Evolutionary conservation across 1,284 basidiomycete genomes (phyloP).

Genomic region (Heterobasidion occidentale): DNA sequence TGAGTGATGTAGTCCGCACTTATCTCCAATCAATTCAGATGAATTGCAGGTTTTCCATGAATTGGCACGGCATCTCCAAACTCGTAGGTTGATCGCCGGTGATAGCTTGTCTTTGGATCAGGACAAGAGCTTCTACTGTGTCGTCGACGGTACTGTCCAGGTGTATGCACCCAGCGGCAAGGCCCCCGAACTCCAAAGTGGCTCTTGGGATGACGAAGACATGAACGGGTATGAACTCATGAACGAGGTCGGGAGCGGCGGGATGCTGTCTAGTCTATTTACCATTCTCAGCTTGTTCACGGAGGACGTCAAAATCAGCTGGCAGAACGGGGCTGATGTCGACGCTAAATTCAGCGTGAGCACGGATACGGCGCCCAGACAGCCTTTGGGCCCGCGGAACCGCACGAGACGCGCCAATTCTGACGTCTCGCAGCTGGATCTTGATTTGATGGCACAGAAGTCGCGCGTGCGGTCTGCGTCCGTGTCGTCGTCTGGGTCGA

Average conservation of each 20-base stretch:
- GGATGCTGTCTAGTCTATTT: conserved; percentile 92
- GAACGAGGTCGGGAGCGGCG: conserved; percentile 92
- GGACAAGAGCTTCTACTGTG: conserved; percentile 93
- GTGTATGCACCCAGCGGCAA: conserved; percentile 72
- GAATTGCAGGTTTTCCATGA: conserved; percentile 82
- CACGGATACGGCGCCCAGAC: conserved; percentile 13
- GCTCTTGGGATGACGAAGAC: conserved; percentile 72
- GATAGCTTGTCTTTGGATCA: conserved; percentile 87
- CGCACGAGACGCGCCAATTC: conserved; percentile 36
- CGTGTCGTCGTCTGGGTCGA: conserved; percentile 58
- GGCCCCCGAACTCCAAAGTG: conserved; percentile 33
- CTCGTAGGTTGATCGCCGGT: conserved; percentile 84
- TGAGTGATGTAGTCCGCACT: conserved; percentile 27
- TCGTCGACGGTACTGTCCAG: conserved; percentile 86
- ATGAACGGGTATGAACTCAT: conserved; percentile 92
- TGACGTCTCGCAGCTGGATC: conserved; percentile 56
- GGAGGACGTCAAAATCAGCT: conserved; percentile 92
- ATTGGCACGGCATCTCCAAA: conserved; percentile 88
- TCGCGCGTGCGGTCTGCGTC: conserved; percentile 30
- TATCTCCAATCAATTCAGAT: not conserved
- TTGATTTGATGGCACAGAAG: conserved; percentile 23
- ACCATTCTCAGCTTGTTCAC: conserved; percentile 95
- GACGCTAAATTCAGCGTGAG: conserved; percentile 13
- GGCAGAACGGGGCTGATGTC: conserved; percentile 55
- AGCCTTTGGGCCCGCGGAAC: conserved; percentile 11